Conservation (phyloP, 116 monocot genomes). For the Posidonia oceanica region DNA sequence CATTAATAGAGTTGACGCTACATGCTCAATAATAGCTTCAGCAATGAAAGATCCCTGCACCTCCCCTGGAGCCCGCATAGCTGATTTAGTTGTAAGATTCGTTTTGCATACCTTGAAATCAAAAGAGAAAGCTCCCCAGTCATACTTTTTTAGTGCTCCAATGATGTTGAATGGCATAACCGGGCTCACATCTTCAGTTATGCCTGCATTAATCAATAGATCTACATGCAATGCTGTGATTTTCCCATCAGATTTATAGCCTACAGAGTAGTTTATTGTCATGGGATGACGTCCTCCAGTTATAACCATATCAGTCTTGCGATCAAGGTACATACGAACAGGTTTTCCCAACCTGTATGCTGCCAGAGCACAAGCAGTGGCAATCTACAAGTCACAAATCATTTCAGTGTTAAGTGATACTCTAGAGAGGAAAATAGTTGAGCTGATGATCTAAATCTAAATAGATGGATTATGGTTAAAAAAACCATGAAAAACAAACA, state of each 20-base stretch:
- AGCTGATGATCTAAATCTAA: no score
- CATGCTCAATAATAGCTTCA: constrained; percentile 81
- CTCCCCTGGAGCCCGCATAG: constrained; percentile 81
- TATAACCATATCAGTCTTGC: constrained; percentile 87
- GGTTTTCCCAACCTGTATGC: constrained; percentile 60
- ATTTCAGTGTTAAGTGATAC: not conserved
- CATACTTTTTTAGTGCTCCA: constrained; percentile 58
- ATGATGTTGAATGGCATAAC: constrained; percentile 27
- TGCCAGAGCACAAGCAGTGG: constrained; percentile 80
- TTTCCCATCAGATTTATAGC: constrained; percentile 65
- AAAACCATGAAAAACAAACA: no score
- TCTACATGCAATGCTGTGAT: constrained; percentile 71
- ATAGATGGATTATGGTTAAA: no score
- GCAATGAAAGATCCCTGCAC: constrained; percentile 85
- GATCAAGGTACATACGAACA: constrained; percentile 80
- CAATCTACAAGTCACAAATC: constrained; percentile 30
- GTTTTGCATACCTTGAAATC: constrained; percentile 71
- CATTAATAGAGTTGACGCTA: constrained; percentile 45
- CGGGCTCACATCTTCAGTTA: constrained; percentile 47
- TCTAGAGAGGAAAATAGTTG: no score
- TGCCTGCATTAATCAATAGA: constrained; percentile 71
- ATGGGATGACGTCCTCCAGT: constrained; percentile 85
- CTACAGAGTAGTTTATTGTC: constrained; percentile 65
- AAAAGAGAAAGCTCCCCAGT: constrained; percentile 76
- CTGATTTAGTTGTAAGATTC: constrained; percentile 47